Percentiles rank a stretch among this genome's conserved stretches.
These are phyloP conservation scores for Suillus weaverae DNA, from an alignment of 768 basidiomycete genomes.

Conservation along the genomic window DNA sequence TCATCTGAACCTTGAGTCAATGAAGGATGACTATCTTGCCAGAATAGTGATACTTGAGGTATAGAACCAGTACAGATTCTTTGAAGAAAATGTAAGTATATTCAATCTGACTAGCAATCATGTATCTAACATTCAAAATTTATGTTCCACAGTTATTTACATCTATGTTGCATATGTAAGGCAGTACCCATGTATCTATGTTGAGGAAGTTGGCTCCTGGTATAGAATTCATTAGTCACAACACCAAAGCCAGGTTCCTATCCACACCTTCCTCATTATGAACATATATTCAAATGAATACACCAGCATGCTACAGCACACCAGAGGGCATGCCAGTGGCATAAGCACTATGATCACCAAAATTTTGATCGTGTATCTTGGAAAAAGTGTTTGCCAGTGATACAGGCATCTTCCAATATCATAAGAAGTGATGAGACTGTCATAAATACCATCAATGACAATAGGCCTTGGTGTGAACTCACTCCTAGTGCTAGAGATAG, in stretches of 20 bases:
- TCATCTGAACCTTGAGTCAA: neutral
- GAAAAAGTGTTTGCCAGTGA: rapidly evolving
- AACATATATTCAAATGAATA: neutral
- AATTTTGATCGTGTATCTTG: neutral
- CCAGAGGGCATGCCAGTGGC: neutral
- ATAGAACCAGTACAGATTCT: too few relatives aligned
- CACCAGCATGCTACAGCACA: neutral
- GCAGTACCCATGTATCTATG: neutral
- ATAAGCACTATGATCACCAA: neutral
- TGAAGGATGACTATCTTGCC: neutral
- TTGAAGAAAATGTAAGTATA: too few relatives aligned
- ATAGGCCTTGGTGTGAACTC: too few relatives aligned
- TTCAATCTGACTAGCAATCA: too few relatives aligned
- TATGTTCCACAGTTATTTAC: too few relatives aligned
- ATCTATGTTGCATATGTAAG: neutral
- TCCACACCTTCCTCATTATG: neutral
- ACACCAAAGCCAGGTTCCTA: neutral
- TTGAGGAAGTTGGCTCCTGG: neutral
- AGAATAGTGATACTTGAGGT: too few relatives aligned
- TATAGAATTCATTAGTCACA: neutral
- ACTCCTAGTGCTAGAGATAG: too few relatives aligned
- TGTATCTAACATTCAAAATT: too few relatives aligned
- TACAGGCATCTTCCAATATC: neutral
- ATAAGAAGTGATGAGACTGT: neutral
- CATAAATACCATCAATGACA: too few relatives aligned